Percentiles rank a stretch among this genome's conserved stretches.
Conservation (phyloP, 2,329 filamentous ascomycete genomes). For the Trichophaea hybrida region DNA sequence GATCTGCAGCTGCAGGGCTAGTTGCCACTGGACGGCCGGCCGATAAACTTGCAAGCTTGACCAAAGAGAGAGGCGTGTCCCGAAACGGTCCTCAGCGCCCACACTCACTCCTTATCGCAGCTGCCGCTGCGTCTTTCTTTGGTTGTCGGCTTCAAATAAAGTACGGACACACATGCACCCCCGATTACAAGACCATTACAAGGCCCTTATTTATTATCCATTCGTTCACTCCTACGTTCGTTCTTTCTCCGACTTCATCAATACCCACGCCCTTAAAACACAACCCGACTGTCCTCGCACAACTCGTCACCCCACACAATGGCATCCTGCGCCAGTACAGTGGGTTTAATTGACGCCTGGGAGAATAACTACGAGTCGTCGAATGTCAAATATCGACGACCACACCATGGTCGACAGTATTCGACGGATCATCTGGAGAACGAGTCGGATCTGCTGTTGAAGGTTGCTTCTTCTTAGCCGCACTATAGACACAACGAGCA, state of each 20-base stretch:
- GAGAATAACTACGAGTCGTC: constrained; percentile 6
- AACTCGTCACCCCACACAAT: not conserved
- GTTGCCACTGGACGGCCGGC: too few relatives aligned
- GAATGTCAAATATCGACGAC: constrained; percentile 11
- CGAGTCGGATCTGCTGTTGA: constrained; percentile 20
- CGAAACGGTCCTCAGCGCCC: not conserved
- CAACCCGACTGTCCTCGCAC: not conserved
- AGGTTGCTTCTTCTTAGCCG: constrained; percentile 8
- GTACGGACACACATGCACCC: not conserved
- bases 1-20: too few relatives aligned
- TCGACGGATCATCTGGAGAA: constrained; percentile 19
- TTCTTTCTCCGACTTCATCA: not conserved
- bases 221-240: not conserved
- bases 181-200: not conserved
- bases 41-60: not conserved
- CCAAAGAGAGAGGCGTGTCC: not conserved
- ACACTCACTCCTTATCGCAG: not conserved
- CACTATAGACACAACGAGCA: not conserved
- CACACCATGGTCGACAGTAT: constrained; percentile 17
- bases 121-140: not conserved
- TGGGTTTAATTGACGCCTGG: constrained; percentile 16
- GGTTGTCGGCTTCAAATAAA: not conserved
- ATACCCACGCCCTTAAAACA: not conserved
- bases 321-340: constrained; percentile 12
- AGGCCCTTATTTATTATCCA: not conserved